Base-by-base conservation (phyloP, 805 yeast species). In the Hanseniaspora mollemarum region DNA sequence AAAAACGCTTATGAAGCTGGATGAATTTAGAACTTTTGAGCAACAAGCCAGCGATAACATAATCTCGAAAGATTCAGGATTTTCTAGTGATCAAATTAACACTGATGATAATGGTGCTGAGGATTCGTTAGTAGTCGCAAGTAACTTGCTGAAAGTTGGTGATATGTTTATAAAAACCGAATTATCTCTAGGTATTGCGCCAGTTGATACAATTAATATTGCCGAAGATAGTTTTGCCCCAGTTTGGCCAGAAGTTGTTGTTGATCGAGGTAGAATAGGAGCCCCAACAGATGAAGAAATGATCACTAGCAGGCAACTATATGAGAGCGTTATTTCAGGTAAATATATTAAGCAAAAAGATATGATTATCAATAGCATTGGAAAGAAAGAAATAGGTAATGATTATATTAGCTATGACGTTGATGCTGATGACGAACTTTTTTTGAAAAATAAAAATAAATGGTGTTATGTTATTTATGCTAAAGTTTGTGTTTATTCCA, bases 251-350 rank as follows among this genome's bases (percentile, higher is more conserved):
- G 78, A 81, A 15, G 86, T 87, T 7, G 87, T 83, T 55, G 77
- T 85, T 9, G 76, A 80, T 52, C 69, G 87, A 49, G 95, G 95
- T 28, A 71, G 86, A 49, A 61, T 64, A 25, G 92, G 94, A 13
- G 84, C 87, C 0, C 94, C 95, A 26, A 78, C 88, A 1, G 84
- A 80, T 57, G 95, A 87, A 65, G 95, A 87, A 61, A 84, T 83
- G 79, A 77, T 75, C 28, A 59, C 82, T 19, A 76, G 85, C 1
- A 94, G 85, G 62, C 69, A 69, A 53, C 58, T 84, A 22, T 77
- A 78, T 58, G 83, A 83, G 55, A 67, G 75, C 4, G 61, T 86
- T 4, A 64, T 75, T 42, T 79, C 78, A 54, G 75, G 83, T 12
- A 74, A 76, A 26, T 54, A 83, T 21, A 62, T 83, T 18, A 65